A percentile compares a stretch with the other conserved stretches of the same genome.
Conservation (phyloP, 1,139 yeast species). For the Scheffersomyces insectosa region DNA sequence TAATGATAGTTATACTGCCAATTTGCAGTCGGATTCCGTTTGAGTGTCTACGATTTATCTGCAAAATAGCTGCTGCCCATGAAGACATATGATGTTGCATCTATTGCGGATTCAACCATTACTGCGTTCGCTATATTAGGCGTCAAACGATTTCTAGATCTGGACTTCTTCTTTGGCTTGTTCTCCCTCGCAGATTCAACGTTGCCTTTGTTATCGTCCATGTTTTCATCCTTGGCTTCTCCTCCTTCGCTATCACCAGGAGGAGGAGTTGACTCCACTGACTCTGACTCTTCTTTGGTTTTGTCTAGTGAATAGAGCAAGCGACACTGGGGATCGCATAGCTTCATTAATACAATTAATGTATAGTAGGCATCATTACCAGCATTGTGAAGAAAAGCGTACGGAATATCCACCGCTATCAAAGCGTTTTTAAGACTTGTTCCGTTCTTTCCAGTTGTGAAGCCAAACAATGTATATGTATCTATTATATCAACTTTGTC, state of each 20-base stretch:
- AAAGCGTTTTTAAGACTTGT: constrained; percentile 54
- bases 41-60: no score
- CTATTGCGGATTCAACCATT: not conserved
- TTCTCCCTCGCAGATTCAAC: not conserved
- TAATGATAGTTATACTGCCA: no score
- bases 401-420: constrained; percentile 55
- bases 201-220: not conserved
- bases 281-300: not conserved
- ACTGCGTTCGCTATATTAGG: not conserved
- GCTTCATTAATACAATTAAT: constrained; percentile 48
- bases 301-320: not conserved
- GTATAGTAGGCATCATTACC: constrained; percentile 84
- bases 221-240: no score
- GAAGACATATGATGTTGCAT: not conserved
- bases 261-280: not conserved
- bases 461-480: constrained; percentile 51
- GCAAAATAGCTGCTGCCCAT: no score
- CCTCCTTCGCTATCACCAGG: not conserved
- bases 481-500: constrained; percentile 39
- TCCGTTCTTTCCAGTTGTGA: constrained; percentile 44
- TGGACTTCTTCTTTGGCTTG: not conserved
- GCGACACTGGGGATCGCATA: constrained; percentile 48
- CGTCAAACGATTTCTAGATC: no score
- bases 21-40: no score
- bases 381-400: constrained; percentile 71